phyloP scores from a whole-genome alignment of 2,329 filamentous ascomycete species.

The Fusarium sp. region DNA sequence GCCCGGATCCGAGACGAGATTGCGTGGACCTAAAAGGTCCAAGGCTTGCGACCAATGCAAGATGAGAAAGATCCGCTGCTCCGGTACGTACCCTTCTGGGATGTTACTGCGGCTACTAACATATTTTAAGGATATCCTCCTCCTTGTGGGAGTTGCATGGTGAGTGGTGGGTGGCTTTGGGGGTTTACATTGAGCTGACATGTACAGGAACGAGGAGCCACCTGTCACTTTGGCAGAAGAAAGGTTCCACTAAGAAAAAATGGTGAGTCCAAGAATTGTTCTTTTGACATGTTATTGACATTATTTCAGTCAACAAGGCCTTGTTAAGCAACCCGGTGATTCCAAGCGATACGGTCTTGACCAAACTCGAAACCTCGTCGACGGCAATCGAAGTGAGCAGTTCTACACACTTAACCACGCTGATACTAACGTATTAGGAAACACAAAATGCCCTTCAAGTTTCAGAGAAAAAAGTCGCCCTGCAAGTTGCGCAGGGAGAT shows the following conservation, averaged over 20 bases:
- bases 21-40: constrained; percentile 25
- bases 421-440: not conserved
- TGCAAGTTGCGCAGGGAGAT: not conserved
- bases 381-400: not conserved
- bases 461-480: not conserved
- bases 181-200: not conserved
- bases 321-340: not conserved
- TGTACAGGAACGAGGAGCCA: constrained; percentile 9
- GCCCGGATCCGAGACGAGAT: not conserved
- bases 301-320: constrained; percentile 20
- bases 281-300: not conserved
- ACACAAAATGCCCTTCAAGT: not conserved
- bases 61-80: constrained; percentile 35
- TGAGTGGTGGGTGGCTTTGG: not conserved
- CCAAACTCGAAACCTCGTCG: not conserved
- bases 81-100: constrained; percentile 12
- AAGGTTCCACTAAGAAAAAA: constrained; percentile 35
- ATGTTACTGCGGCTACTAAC: not conserved
- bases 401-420: fast-evolving
- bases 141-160: constrained; percentile 29
- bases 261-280: not conserved
- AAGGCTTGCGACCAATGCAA: constrained; percentile 40
- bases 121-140: constrained; percentile 27
- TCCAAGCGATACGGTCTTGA: fast-evolving
- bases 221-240: constrained; percentile 30